phyloP scores from a whole-genome alignment of 345 rosid species.

The Citrus cavaleriei region DNA sequence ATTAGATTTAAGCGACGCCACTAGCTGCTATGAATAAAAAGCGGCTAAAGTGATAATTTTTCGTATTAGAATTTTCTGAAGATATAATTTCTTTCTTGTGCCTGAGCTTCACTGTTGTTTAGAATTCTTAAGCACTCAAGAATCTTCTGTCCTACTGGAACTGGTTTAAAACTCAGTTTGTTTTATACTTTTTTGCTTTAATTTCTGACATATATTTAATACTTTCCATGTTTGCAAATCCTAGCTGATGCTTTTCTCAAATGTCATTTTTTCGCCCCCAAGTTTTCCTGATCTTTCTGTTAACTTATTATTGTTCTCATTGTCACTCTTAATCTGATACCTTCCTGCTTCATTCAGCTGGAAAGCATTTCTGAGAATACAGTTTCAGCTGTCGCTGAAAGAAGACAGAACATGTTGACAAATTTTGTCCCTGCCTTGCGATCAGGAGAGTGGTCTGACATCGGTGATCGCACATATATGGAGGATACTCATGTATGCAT shows the following conservation, averaged over 20 bases:
- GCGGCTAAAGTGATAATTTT: background rate
- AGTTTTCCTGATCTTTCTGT: background rate
- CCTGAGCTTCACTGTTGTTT: background rate
- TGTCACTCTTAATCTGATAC: conserved; percentile 1
- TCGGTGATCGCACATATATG: conserved; percentile 58
- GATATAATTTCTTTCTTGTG: background rate
- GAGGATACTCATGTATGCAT: conserved; percentile 87
- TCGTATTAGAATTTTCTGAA: background rate
- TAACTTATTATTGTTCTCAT: background rate
- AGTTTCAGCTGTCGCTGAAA: conserved; percentile 30
- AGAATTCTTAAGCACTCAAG: background rate
- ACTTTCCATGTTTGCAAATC: background rate
- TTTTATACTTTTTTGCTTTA: background rate
- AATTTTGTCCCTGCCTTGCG: conserved; percentile 54
- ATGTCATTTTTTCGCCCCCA: background rate
- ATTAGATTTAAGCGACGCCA: too few relatives aligned
- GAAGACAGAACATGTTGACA: conserved; percentile 23
- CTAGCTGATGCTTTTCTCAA: background rate
- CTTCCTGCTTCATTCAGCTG: conserved; percentile 35
- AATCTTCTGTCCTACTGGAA: background rate
- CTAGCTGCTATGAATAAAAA: too few relatives aligned
- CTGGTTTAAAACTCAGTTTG: background rate
- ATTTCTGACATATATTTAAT: background rate
- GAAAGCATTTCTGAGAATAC: conserved; percentile 62
- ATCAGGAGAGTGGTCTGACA: conserved; percentile 82